phyloP scores from a whole-genome alignment of 2,329 filamentous ascomycete species.

The Botrytis cinerea region DNA sequence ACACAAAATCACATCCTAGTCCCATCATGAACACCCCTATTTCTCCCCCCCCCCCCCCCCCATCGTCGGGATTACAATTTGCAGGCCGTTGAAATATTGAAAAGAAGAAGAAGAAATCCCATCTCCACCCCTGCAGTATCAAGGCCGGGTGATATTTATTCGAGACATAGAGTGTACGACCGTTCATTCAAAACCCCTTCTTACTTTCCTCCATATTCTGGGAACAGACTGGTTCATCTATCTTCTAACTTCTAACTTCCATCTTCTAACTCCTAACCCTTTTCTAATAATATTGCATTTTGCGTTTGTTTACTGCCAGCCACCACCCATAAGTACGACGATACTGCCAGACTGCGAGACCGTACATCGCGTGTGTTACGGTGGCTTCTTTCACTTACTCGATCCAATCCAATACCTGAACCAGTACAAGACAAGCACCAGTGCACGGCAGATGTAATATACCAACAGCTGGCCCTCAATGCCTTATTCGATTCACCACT shows the following conservation, averaged over 20 bases:
- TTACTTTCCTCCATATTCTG: slow-evolving; percentile 24
- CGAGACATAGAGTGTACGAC: slow-evolving; percentile 32
- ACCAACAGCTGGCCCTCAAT: slow-evolving; percentile 19
- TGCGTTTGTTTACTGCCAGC: slow-evolving; percentile 18
- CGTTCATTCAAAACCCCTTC: slow-evolving; percentile 20
- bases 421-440: background rate
- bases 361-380: slow-evolving; percentile 15
- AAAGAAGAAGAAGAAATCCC: slow-evolving; percentile 15
- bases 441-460: slow-evolving; percentile 19
- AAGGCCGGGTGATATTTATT: slow-evolving; percentile 30
- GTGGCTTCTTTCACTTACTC: slow-evolving; percentile 18
- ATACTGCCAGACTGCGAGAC: background rate
- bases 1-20: background rate
- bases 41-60: background rate
- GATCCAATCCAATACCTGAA: slow-evolving; percentile 6
- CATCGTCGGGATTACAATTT: background rate
- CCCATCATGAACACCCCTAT: slow-evolving; percentile 15
- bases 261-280: background rate
- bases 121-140: slow-evolving; percentile 28
- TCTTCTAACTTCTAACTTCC: background rate
- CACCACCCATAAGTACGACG: background rate
- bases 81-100: background rate
- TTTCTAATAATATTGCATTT: slow-evolving; percentile 1
- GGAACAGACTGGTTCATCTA: slow-evolving; percentile 17
- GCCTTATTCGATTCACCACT: slow-evolving; percentile 23